These are phyloP conservation scores for Talaromyces sp. DNA, from an alignment of 2,329 filamentous ascomycete species.

Conservation along the genomic window DNA sequence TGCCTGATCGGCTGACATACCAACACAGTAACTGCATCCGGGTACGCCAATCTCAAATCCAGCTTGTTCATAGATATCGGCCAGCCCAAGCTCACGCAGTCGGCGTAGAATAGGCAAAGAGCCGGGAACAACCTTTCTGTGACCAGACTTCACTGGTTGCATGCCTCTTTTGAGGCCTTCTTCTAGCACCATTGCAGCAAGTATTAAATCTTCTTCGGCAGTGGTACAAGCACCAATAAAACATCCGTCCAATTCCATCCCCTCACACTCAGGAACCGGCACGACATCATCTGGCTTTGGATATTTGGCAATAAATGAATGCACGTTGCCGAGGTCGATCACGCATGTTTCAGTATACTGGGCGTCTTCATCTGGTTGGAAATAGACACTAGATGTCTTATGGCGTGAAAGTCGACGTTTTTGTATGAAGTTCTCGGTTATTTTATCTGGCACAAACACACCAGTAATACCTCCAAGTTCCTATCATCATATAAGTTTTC, in stretches of 20 bases:
- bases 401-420: constrained; percentile 30
- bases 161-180: constrained; percentile 31
- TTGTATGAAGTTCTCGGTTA: constrained; percentile 32
- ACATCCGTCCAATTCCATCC: constrained; percentile 35
- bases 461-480: constrained; percentile 44
- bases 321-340: constrained; percentile 37
- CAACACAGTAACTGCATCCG: constrained; percentile 45
- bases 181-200: constrained; percentile 40
- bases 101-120: constrained; percentile 36
- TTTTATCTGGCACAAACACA: constrained; percentile 38
- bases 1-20: constrained; percentile 40
- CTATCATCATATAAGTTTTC: constrained; percentile 7
- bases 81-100: constrained; percentile 31
- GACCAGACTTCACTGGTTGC: constrained; percentile 27
- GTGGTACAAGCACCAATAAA: constrained; percentile 49
- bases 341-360: constrained; percentile 32
- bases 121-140: constrained; percentile 39
- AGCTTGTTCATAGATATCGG: constrained; percentile 36
- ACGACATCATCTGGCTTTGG: constrained; percentile 44
- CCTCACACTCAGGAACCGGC: constrained; percentile 30
- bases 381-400: constrained; percentile 33
- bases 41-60: constrained; percentile 41
- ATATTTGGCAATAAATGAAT: constrained; percentile 37
- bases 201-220: constrained; percentile 42
- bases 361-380: constrained; percentile 36